Conservation (phyloP, 257 asterid genomes). For the Solanum phureja region DNA sequence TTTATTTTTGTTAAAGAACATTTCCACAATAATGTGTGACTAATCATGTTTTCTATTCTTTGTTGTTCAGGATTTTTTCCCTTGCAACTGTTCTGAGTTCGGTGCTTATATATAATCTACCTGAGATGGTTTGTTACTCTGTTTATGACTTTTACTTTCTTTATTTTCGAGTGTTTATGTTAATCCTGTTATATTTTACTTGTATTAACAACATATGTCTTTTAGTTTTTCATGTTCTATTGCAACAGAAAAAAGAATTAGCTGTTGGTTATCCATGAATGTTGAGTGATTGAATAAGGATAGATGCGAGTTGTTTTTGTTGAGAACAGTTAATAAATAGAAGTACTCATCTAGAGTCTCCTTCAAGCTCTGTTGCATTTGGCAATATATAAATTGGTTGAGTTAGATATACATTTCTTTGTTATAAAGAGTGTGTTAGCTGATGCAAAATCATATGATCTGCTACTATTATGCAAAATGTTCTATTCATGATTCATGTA, state of each 20-base stretch:
- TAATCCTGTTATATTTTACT: neutral
- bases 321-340: neutral
- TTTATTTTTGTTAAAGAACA: neutral
- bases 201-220: neutral
- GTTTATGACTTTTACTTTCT: constrained; percentile 9
- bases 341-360: neutral
- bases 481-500: neutral
- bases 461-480: neutral
- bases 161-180: neutral
- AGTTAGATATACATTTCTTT: neutral
- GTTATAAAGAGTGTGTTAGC: neutral
- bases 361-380: neutral
- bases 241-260: neutral
- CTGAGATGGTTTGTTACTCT: constrained; percentile 79
- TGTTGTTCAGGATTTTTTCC: constrained; percentile 69
- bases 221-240: neutral
- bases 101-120: constrained; percentile 88
- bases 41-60: neutral
- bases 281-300: neutral
- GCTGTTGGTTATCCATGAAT: neutral
- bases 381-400: neutral
- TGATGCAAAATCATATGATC: neutral
- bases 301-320: neutral
- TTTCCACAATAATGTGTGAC: neutral
- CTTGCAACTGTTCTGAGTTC: constrained; percentile 96